These are phyloP conservation scores for Hymenoscyphus linearis DNA, from an alignment of 2,329 filamentous ascomycete species.

Conservation along the genomic window DNA sequence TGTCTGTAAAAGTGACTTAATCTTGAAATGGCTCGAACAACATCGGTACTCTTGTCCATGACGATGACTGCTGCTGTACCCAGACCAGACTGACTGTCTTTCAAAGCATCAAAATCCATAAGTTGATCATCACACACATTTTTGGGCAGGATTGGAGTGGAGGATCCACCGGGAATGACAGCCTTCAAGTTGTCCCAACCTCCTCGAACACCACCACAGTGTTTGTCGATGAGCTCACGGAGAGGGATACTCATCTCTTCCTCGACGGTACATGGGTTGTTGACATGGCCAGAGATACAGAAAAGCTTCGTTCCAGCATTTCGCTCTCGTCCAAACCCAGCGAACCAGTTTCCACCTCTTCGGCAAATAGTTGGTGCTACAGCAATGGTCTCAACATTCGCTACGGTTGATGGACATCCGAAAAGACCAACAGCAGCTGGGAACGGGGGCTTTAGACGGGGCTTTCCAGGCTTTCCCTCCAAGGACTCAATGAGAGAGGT, in stretches of 20 bases:
- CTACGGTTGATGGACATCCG: slow-evolving; percentile 94
- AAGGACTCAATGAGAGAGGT: slow-evolving; percentile 97
- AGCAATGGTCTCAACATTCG: slow-evolving; percentile 95
- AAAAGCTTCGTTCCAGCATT: slow-evolving; percentile 97
- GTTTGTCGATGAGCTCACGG: slow-evolving; percentile 92
- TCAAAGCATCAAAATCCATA: slow-evolving; percentile 98
- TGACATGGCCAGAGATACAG: slow-evolving; percentile 98
- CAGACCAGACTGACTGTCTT: slow-evolving; percentile 95
- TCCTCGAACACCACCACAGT: slow-evolving; percentile 93
- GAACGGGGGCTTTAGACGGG: slow-evolving; percentile 96
- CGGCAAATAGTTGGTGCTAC: slow-evolving; percentile 95
- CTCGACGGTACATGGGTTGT: slow-evolving; percentile 96
- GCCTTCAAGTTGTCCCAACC: slow-evolving; percentile 98
- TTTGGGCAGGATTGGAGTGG: slow-evolving; percentile 92
- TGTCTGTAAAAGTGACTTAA: slow-evolving; percentile 97
- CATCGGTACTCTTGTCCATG: slow-evolving; percentile 97
- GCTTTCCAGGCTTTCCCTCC: slow-evolving; percentile 98
- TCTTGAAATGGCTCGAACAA: slow-evolving; percentile 88
- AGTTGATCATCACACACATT: slow-evolving; percentile 85
- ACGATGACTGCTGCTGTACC: slow-evolving; percentile 97
- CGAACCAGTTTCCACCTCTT: slow-evolving; percentile 89
- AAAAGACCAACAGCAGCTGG: slow-evolving; percentile 96
- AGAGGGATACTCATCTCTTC: slow-evolving; percentile 99
- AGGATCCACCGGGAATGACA: slow-evolving; percentile 92
- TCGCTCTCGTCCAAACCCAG: slow-evolving; percentile 86